Evolutionary conservation across 2,329 filamentous ascomycete species (phyloP), one percentile per base, ranked within the genome.

Genomic region (Alternaria sp.): DNA sequence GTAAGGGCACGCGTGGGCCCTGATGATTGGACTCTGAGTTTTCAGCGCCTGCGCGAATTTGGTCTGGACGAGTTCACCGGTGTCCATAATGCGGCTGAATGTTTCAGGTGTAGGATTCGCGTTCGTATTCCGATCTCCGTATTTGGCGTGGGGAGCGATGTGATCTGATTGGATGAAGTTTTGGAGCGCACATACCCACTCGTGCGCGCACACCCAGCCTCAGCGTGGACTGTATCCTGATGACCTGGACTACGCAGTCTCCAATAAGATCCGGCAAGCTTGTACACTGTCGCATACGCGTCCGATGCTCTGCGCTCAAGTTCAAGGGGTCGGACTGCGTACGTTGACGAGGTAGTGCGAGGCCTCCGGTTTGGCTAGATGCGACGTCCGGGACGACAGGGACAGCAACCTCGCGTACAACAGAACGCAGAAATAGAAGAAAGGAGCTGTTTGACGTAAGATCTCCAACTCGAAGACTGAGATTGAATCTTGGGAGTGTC

Each of bases 1-100:
- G 49, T 73, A 79, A 2, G 78, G 77, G 63, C 77, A 80, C 1
- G 68, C 55, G 6, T 78, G 54, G 21, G 67, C 56, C 17, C 69
- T 67, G 10, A 67, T 61, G 9, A 59, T 52, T 19, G 64, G 56
- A 21, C 66, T 64, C 68, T 79, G 77, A 1, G 67, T 75, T 28
- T 69, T 63, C 21, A 79, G 59, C 2, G 71, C 71, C 19, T 69
- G 66, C 10, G 74, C 67, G 23, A 68, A 79, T 21, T 69, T 68
- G 6, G 73, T 67, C 6, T 74, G 72, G n/a, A 72, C 72, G 10
- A 69, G 44, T 57, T 71, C 64, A 47, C 64, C 66, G 28, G 61
- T 13, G 4, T 55, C 66, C 71, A 77, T 78, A 19, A 12, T 69
- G 47, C 21, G 43, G 52, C 49, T 9, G 9, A 13, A 10, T 11